Base-by-base conservation (phyloP, 257 asterid species). In the Scutellaria barbata region DNA sequence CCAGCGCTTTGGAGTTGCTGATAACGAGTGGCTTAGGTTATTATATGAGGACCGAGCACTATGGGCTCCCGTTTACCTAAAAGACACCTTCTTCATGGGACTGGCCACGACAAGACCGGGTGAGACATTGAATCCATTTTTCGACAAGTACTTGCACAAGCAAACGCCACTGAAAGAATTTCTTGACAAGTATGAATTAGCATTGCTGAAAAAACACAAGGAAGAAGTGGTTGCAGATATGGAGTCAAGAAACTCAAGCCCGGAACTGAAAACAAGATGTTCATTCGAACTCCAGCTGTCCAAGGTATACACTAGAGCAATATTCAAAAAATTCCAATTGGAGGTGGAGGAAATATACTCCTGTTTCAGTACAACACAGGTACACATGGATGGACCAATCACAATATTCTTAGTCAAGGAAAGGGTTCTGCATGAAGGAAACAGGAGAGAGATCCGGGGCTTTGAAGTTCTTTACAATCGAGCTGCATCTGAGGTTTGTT, bases 281-380 rank as follows among this genome's bases (percentile, higher is more conserved):
- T 65, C 95, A 5, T 91, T 84, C 45, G 97, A 89, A 65, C 71
- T 87, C 67, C 96, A 87, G 81, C 74, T 92, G 68, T 85, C 95
- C 45, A 87, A 79, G 70, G 77, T 82, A 17, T 91, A 89, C 17
- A 87, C 93, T 11, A 64, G 84, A 71, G 85, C 76, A 48, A 83
- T 91, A 50, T 91, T 91, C 63, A 87, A 72, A 50, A 82, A 66
- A 81, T 86, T 87, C 70, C 97, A 89, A 74, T 66, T 83, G 56
- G 96, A 91, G 78, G 95, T 87, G 51, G 96, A 89, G 83, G 96
- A 86, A 79, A 91, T 89, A 95, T 86, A 89, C 78, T 89, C 96
- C 20, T 91, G 97, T 72, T 89, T 87, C 81, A 81, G 95, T 42
- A 87, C 97, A 11, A 84, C 87, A 39, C 92, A 83, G 78, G 64